Evolutionary conservation across 2,329 filamentous ascomycete genomes (phyloP), one percentile per base, ranked within the genome.

Genomic region (Aspergillus ustus): DNA sequence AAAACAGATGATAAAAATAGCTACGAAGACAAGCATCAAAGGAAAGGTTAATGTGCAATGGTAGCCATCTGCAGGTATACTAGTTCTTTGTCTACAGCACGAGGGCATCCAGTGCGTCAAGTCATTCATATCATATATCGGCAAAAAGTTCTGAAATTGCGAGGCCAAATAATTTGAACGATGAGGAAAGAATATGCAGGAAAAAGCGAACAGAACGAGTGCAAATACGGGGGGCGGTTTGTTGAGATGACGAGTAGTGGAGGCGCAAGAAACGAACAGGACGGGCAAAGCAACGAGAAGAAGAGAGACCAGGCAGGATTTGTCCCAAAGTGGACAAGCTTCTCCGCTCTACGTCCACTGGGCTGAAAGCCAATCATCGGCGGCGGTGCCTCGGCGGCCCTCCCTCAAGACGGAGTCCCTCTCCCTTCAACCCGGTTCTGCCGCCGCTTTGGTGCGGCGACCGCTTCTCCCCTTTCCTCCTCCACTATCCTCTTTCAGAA

Each of bases 191-290:
- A 78, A 80, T 76, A 80, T 76, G 65, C 77, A 64, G 60, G 48
- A 54, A 59, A 52, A 46, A 76, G 75, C 79, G 87, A 87, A 78
- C 80, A 81, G 71, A 88, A 88, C 71, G 83, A 91, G 88, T 85
- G 85, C 83, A 88, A 87, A 82, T 84, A 90, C 77, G 81, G 78
- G 72, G 25, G 77, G 76, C 74, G 69, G 78, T 79, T 75, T 69
- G 67, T 64, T 62, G 62, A 19, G 19, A 48, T 43, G 34, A 37
- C 31, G 17, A 19, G 37, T 46, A n/a, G 51, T 34, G 31, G 60
- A 52, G 19, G 50, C 61, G 54, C 8, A 40, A 43, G 44, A 45
- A 54, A 48, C 48, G 68, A 70, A 72, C 71, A 68, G 71, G 71
- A 70, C 66, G 66, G 66, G 63, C 72, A 68, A 70, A 69, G 69